phyloP scores from a whole-genome alignment of 2,329 filamentous ascomycete species.

The Pseudogymnoascus sp. region DNA sequence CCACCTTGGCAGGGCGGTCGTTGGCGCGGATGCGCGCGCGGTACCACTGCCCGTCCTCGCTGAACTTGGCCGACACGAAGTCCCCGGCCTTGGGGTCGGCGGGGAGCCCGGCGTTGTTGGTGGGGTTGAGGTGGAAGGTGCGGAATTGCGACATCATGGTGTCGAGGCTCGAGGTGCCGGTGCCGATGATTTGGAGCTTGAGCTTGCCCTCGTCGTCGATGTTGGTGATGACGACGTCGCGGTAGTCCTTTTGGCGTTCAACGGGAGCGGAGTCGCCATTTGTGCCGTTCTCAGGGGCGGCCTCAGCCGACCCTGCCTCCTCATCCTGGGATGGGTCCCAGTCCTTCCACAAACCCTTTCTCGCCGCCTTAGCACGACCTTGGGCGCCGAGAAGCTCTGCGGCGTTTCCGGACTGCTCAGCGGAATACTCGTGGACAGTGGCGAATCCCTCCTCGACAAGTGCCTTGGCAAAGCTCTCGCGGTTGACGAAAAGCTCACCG shows the following conservation, averaged over 20 bases:
- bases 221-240: constrained; percentile 86
- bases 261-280: constrained; percentile 44
- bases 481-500: constrained; percentile 84
- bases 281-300: constrained; percentile 41
- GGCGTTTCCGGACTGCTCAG: constrained; percentile 87
- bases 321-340: constrained; percentile 86
- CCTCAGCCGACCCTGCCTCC: constrained; percentile 39
- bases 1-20: constrained; percentile 79
- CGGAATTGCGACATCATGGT: constrained; percentile 86
- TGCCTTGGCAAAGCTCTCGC: constrained; percentile 89
- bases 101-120: constrained; percentile 66
- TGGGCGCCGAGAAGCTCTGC: constrained; percentile 83
- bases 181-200: constrained; percentile 85
- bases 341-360: constrained; percentile 85
- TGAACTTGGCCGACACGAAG: constrained; percentile 84
- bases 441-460: constrained; percentile 92
- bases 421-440: constrained; percentile 87
- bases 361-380: constrained; percentile 77
- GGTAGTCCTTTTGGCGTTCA: constrained; percentile 74
- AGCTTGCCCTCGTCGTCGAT: constrained; percentile 74
- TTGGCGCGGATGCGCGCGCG: constrained; percentile 84
- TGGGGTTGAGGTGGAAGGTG: constrained; percentile 77
- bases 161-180: constrained; percentile 76
- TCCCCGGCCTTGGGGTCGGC: constrained; percentile 84
- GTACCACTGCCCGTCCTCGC: constrained; percentile 87